phyloP scores from a whole-genome alignment of 2,329 filamentous ascomycete genomes.

The Talaromyces sp. region DNA sequence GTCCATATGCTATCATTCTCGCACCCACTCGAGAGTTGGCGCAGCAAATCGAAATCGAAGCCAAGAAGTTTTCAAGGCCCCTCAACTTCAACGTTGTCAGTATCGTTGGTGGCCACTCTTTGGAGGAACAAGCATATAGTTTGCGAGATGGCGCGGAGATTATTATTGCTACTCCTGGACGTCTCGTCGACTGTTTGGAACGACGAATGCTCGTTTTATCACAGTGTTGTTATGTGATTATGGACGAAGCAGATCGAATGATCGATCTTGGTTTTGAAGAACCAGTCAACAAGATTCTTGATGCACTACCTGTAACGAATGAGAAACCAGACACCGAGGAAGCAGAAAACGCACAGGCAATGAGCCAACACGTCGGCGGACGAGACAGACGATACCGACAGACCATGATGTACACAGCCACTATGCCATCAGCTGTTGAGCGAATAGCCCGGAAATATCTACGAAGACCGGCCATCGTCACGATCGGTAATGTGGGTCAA shows the following conservation, averaged over 20 bases:
- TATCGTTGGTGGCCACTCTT: slow-evolving; percentile 93
- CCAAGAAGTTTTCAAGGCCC: slow-evolving; percentile 83
- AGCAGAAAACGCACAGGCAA: slow-evolving; percentile 79
- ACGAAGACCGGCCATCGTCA: slow-evolving; percentile 86
- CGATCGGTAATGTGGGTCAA: slow-evolving; percentile 90
- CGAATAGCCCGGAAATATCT: slow-evolving; percentile 97
- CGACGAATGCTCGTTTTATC: slow-evolving; percentile 82
- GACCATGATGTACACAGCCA: slow-evolving; percentile 99
- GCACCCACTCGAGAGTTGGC: slow-evolving; percentile 96
- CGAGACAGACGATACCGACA: slow-evolving; percentile 77
- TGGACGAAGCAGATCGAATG: slow-evolving; percentile 99
- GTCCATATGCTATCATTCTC: slow-evolving; percentile 94
- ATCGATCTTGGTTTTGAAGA: slow-evolving; percentile 98
- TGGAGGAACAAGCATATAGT: slow-evolving; percentile 90
- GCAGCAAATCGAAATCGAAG: slow-evolving; percentile 94
- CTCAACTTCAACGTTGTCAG: slow-evolving; percentile 93
- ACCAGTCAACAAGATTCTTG: slow-evolving; percentile 93
- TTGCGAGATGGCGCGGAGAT: slow-evolving; percentile 93
- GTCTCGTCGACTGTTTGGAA: slow-evolving; percentile 95
- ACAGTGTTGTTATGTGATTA: slow-evolving; percentile 98
- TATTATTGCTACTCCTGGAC: slow-evolving; percentile 95
- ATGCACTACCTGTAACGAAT: slow-evolving; percentile 85
- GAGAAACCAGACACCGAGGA: slow-evolving; percentile 93
- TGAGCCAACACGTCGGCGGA: slow-evolving; percentile 73
- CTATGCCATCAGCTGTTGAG: slow-evolving; percentile 90